phyloP scores from a whole-genome alignment of 2,329 filamentous ascomycete genomes.

The Ophiostoma triangulosporum region DNA sequence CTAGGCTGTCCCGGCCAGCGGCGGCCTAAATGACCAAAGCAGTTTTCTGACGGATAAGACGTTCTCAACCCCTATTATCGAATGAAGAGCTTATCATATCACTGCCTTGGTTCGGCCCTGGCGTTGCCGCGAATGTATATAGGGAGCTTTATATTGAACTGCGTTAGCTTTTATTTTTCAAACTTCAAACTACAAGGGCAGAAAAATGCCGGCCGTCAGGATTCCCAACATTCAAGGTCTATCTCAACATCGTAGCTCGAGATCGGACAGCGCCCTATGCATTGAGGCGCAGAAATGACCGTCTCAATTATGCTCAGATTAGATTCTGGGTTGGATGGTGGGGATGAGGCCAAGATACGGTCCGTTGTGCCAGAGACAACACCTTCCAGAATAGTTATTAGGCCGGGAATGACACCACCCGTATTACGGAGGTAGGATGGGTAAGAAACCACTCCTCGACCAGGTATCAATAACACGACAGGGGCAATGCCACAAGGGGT shows the following conservation, averaged over 20 bases:
- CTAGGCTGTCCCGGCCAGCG: too few species aligned
- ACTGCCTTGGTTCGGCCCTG: too few species aligned
- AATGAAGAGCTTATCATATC: too few species aligned
- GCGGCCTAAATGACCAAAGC: too few species aligned
- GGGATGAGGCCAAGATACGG: slow-evolving; percentile 50
- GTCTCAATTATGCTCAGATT: slow-evolving; percentile 50
- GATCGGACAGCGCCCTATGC: slow-evolving; percentile 51
- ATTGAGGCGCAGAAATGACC: slow-evolving; percentile 46
- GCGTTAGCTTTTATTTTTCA: background rate
- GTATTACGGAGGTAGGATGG: too few species aligned
- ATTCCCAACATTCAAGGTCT: slow-evolving; percentile 45
- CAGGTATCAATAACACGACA: too few species aligned
- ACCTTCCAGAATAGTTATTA: slow-evolving; percentile 54
- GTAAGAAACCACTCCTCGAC: too few species aligned
- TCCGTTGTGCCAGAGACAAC: slow-evolving; percentile 42
- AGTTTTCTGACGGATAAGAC: too few species aligned
- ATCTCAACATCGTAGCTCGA: too few species aligned
- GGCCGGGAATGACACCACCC: slow-evolving; percentile 50
- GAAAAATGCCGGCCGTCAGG: slow-evolving; percentile 41
- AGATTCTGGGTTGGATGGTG: slow-evolving; percentile 43
- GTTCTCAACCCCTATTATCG: too few species aligned
- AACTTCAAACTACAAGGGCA: slow-evolving; percentile 31
- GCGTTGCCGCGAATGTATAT: slow-evolving; percentile 43
- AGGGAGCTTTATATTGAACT: slow-evolving; percentile 39
- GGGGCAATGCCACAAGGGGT: too few species aligned